phyloP scores from a whole-genome alignment of 306 rosid species.

The Rosa multiflora region DNA sequence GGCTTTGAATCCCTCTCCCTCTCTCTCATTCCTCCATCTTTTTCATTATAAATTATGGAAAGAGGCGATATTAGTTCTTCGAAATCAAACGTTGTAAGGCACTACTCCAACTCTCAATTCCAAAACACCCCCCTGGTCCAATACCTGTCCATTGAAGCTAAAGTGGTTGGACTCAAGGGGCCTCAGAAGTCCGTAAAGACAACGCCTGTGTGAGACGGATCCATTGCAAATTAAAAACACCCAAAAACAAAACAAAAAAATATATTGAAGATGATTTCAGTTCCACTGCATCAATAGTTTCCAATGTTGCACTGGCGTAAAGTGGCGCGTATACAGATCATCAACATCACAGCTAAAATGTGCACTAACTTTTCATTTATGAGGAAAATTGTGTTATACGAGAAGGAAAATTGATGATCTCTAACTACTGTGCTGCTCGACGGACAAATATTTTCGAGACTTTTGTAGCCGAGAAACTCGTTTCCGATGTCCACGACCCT shows the following conservation, averaged over 20 bases:
- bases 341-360: neutral
- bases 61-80: neutral
- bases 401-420: neutral
- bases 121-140: no score
- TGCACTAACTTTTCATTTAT: neutral
- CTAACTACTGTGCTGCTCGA: slow-evolving; percentile 26
- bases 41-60: no score
- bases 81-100: neutral
- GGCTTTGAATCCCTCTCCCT: neutral
- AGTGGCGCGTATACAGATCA: neutral
- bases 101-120: no score
- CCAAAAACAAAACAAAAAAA: no score
- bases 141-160: no score
- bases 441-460: slow-evolving; percentile 21
- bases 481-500: slow-evolving; percentile 77
- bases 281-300: neutral
- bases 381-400: neutral
- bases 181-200: no score
- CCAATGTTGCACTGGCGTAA: neutral
- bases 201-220: neutral
- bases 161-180: no score
- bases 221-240: no score
- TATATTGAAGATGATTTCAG: neutral
- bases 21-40: neutral
- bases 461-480: slow-evolving; percentile 64